phyloP scores from a whole-genome alignment of 345 rosid genomes.

The Psidium guajava region DNA sequence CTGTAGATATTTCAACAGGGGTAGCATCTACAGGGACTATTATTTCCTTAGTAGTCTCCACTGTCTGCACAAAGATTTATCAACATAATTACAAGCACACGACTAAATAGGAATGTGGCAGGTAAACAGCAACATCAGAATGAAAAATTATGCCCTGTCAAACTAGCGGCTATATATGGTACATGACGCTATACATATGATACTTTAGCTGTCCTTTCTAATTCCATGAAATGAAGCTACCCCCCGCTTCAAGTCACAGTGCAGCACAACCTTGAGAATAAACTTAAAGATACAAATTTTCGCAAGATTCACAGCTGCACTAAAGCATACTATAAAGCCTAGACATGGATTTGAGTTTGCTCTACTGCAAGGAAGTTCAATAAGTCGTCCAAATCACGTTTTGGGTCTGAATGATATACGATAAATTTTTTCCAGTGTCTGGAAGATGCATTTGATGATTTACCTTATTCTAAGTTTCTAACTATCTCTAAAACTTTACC shows the following conservation, averaged over 20 bases:
- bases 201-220: neutral
- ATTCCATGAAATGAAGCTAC: neutral
- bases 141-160: neutral
- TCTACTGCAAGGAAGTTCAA: neutral
- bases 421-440: neutral
- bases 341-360: neutral
- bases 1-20: neutral
- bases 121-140: neutral
- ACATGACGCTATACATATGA: neutral
- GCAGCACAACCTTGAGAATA: neutral
- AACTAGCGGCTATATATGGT: neutral
- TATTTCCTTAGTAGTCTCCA: neutral
- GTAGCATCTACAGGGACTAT: neutral
- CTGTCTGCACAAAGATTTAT: neutral
- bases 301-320: neutral
- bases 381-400: neutral
- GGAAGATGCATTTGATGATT: neutral
- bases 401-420: neutral
- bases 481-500: neutral
- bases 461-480: neutral
- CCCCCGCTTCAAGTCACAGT: neutral
- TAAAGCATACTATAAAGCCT: neutral
- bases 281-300: neutral
- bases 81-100: neutral
- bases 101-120: neutral